Conservation (phyloP, 352 stramenopile species). For the Phytophthora pisi region DNA sequence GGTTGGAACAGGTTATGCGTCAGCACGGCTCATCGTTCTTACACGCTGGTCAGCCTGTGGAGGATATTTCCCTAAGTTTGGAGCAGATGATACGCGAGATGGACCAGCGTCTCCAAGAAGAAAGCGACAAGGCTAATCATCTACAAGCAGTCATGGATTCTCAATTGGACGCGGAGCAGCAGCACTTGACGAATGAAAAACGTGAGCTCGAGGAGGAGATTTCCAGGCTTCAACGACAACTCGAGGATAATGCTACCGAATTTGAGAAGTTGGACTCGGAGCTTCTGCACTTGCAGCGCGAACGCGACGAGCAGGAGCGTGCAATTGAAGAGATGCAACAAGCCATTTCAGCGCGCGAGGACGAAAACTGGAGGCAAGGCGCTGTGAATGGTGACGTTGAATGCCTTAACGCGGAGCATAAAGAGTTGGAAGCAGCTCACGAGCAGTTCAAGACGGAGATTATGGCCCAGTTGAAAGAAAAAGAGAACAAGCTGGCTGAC, state of each 20-base stretch:
- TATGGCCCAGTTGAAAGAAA: constrained; percentile 36
- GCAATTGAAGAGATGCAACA: constrained; percentile 47
- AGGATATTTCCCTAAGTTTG: constrained; percentile 44
- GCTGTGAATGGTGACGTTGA: constrained; percentile 22
- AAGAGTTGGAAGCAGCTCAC: constrained; percentile 40
- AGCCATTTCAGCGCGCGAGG: constrained; percentile 39
- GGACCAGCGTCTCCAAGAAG: constrained; percentile 45
- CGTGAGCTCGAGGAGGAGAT: constrained; percentile 38
- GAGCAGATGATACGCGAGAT: constrained; percentile 49
- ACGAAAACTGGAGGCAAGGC: constrained; percentile 28
- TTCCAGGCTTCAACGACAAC: constrained; percentile 29
- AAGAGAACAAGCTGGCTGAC: constrained; percentile 35
- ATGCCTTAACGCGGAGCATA: constrained; percentile 29
- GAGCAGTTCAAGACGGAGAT: constrained; percentile 49
- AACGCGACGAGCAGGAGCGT: constrained; percentile 56
- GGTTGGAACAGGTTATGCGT: constrained; percentile 34
- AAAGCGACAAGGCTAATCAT: constrained; percentile 48
- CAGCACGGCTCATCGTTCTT: constrained; percentile 24
- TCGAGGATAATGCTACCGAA: constrained; percentile 28
- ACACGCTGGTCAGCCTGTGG: constrained; percentile 28
- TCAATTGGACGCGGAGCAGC: constrained; percentile 31
- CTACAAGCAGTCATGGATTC: constrained; percentile 47
- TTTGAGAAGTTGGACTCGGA: constrained; percentile 40
- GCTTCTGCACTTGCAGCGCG: constrained; percentile 43
- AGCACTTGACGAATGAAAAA: constrained; percentile 26